phyloP scores from a whole-genome alignment of 208 protist genomes.

The Leishmania tarentolae region DNA sequence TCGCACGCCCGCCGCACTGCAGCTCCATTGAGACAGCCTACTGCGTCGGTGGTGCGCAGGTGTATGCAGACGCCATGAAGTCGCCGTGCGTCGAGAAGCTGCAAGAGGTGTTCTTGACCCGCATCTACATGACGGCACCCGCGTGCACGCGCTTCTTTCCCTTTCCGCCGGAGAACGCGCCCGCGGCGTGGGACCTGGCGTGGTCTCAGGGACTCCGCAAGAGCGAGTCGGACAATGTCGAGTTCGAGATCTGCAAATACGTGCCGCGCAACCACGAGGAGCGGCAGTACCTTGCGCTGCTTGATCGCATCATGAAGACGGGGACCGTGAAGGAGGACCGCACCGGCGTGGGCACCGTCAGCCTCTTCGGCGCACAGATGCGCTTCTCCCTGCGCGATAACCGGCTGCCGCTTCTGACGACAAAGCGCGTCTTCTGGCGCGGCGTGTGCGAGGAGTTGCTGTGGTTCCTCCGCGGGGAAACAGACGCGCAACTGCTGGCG shows the following conservation, averaged over 20 bases:
- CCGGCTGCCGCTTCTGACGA: constrained; percentile 96
- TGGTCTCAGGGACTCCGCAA: constrained; percentile 29
- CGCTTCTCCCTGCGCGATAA: constrained; percentile 95
- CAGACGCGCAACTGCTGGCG: constrained; percentile 91
- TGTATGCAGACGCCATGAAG: constrained; percentile 83
- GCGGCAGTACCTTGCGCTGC: constrained; percentile 93
- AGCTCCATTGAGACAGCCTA: constrained; percentile 86
- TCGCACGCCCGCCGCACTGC: constrained; percentile 61
- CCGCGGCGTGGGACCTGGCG: constrained; percentile 49
- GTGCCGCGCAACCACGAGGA: constrained; percentile 89
- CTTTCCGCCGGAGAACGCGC: constrained; percentile 40
- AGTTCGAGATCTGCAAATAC: constrained; percentile 79
- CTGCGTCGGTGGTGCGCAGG: constrained; percentile 91
- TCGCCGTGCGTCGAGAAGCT: constrained; percentile 66
- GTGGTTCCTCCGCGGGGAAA: constrained; percentile 98
- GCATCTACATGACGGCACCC: constrained; percentile 38
- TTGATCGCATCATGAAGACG: constrained; percentile 75
- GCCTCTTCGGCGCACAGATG: constrained; percentile 97
- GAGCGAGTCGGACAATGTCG: constrained; percentile 31
- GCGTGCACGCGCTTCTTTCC: constrained; percentile 67
- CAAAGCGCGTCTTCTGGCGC: constrained; percentile 98
- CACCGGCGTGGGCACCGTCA: constrained; percentile 96
- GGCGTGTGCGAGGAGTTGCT: constrained; percentile 98
- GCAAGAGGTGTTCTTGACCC: constrained; percentile 74
- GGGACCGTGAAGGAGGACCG: constrained; percentile 92